Base-by-base conservation (phyloP, 129 eudicot genomes). In the Ambrosia trifida region DNA sequence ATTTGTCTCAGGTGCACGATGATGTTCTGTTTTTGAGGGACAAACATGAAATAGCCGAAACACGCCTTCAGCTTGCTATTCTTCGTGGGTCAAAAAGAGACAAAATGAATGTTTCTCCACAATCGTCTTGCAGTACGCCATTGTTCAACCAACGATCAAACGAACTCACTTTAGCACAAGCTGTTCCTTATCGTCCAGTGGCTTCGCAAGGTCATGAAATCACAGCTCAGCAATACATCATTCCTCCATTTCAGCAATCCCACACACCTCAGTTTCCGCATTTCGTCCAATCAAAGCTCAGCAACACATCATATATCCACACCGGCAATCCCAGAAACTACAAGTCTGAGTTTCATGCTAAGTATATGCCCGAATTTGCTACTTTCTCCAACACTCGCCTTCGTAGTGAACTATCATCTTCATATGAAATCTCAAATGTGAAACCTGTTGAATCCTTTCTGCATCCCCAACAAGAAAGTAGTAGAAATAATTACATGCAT, bases 1-100 rank as follows among this genome's bases (percentile, higher is more conserved):
- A 16, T 78, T 13, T 71, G 41, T 70, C 33, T 72, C 72, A 78
- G 82, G 82, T 78, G 52, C 78, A 78, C 66, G 74, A 78, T 65
- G 78, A 53, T 78, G 82, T 78, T 73, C 62, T 64, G 16, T 64
- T 72, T 65, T 54, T 78, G 57, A 72, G 69, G 66, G 82, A 78
- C 44, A 78, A 66, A 56, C 73, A 78, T 17, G 78, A 78, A 72
- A 78, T 78, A 44, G 74, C 82, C 13, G 78, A 66, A 78, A 66
- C 69, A 3, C 60, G 68, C 35, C 69, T 78, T 66, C 82, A 72
- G 50, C 56, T 72, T 44, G 74, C 78, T 56, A 72, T 65, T 65
- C 74, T 78, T 72, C 56, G 70, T 36, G 51, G 13, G 66, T 78
- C 47, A 65, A 63, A 43, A 66, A 43, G 66, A 71, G 61, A 72